Evolutionary conservation across 2,329 filamentous ascomycete genomes (phyloP), one percentile per base, ranked within the genome.

Genomic region (Knoxdaviesia capensis): DNA sequence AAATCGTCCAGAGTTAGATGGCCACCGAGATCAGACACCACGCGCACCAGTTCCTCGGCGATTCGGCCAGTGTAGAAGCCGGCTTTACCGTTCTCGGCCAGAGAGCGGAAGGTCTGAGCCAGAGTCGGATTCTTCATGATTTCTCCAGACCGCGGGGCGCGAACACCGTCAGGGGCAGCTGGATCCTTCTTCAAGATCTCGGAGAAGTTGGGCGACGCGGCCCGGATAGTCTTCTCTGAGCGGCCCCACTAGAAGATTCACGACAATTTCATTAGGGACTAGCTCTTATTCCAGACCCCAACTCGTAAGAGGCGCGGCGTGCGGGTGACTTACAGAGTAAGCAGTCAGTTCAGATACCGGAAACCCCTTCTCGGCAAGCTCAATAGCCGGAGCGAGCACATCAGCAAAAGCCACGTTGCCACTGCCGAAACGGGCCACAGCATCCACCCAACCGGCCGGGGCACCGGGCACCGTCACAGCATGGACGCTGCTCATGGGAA

Each of bases 361-460:
- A 48, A 88, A 94, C 0, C 90, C 90, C 44, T 83, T 72, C 56
- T 96, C 88, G 5, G 77, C 90, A 34, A 96, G 63, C 53, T 80
- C 74, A 47, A 93, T 87, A 0, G 86, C 90, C 0, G 90, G 88
- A 5, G 64, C 69, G 7, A 98, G 64, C 44, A 96, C 77, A 52
- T 92, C 75, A 49, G 74, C 71, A 60, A 96, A 51, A 6, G 66
- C 74, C 9, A 96, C 52, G 54, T 80, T 92, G 3, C 85, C 84
- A 56, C 87, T 94, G 10, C 90, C 90, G 53, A 96, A 94, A 42
- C 74, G 75, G 58, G 87, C 79, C 1, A 94, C 69, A 0, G 81
- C 79, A 57, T 98, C 90, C 29, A 83, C 77, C 90, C 90, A 98
- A 1, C 88, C 90, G 1, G 86, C 90, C 1, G 90, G 75, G 2